Conservation (phyloP, 78 protist species). For the Speleostelium caveatum region DNA sequence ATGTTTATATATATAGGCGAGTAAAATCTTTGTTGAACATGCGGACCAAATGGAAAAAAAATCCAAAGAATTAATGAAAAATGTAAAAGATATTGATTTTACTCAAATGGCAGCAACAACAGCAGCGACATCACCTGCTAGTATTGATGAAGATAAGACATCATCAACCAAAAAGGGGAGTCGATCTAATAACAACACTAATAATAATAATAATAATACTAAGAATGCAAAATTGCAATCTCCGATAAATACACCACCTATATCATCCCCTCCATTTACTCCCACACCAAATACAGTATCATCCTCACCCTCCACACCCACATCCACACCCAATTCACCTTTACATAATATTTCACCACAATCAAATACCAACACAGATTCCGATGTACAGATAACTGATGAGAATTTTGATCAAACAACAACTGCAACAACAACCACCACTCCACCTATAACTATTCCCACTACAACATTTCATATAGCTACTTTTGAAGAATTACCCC, state of each 20-base stretch:
- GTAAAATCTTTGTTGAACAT: conserved; percentile 59
- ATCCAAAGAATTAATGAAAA: conserved; percentile 57
- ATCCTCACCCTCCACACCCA: neutral
- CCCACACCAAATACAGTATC: neutral
- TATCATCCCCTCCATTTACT: neutral
- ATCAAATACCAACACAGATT: conserved; percentile 4
- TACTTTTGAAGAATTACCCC: no score
- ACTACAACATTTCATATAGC: neutral
- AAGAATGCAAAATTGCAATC: neutral
- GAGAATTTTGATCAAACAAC: neutral
- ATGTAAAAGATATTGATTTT: conserved; percentile 61
- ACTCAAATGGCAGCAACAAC: neutral
- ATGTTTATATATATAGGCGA: neutral
- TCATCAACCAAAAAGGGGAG: no score
- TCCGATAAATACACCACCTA: neutral
- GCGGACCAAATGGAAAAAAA: conserved; percentile 67
- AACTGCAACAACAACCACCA: neutral
- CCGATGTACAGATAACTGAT: neutral
- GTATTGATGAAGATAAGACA: neutral
- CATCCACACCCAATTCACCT: conserved; percentile 20
- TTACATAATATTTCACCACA: neutral
- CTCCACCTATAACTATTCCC: neutral
- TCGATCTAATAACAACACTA: neutral
- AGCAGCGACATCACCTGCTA: neutral
- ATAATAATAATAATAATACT: neutral